Evolutionary conservation across 345 rosid species (phyloP).

Genomic region (Rhodomyrtus tomentosa): DNA sequence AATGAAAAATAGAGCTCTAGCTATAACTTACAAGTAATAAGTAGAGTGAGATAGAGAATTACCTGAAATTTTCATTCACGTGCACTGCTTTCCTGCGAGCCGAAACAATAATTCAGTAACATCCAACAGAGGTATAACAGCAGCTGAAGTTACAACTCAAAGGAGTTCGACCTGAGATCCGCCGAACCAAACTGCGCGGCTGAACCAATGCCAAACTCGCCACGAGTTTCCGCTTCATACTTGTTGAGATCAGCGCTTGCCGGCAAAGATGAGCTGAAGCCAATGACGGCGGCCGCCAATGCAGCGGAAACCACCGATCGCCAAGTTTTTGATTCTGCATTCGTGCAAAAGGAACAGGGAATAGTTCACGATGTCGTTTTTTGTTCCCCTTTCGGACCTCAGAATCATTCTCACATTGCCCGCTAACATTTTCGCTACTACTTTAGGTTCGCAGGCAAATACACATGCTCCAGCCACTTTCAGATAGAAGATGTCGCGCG

Average conservation of each 20-base stretch:
- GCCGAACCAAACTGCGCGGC: conserved; percentile 93
- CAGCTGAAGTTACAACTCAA: neutral
- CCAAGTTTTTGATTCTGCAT: conserved; percentile 34
- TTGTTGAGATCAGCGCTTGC: conserved; percentile 80
- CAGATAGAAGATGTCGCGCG: neutral
- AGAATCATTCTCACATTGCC: neutral
- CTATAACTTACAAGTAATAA: neutral
- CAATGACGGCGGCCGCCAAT: conserved; percentile 48
- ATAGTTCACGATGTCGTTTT: neutral
- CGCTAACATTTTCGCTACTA: neutral
- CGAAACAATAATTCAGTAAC: conserved; percentile 1
- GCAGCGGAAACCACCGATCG: conserved; percentile 47
- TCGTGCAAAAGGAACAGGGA: neutral
- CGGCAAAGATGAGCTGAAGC: conserved; percentile 34
- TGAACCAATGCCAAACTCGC: conserved; percentile 88
- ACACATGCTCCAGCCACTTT: neutral
- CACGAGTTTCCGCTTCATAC: conserved; percentile 73
- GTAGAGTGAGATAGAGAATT: neutral
- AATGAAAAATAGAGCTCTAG: neutral
- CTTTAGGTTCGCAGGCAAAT: neutral
- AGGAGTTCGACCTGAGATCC: conserved; percentile 45
- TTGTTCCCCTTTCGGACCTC: neutral
- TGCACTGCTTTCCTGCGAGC: conserved; percentile 75
- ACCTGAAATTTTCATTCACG: conserved; percentile 79
- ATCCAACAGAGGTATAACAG: neutral